phyloP scores from a whole-genome alignment of 768 basidiomycete genomes.

The Psilocybe azurescens region DNA sequence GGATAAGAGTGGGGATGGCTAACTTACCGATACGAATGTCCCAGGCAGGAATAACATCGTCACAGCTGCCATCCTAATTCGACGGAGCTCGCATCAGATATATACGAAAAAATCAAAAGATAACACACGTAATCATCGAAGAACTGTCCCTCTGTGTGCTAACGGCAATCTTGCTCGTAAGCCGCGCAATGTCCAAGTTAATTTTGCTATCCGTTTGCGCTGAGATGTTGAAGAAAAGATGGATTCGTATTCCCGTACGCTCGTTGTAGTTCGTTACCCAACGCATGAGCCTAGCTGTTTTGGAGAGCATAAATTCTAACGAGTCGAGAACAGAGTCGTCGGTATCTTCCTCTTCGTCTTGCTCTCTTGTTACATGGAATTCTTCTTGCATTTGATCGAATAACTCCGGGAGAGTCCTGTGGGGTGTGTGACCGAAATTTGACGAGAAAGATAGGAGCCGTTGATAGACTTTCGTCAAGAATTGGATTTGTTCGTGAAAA shows the following conservation, averaged over 20 bases:
- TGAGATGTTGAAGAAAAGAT: constrained; percentile 26
- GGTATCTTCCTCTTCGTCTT: neutral
- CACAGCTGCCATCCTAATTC: constrained; percentile 29
- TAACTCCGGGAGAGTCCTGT: neutral
- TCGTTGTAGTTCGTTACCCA: constrained; percentile 26
- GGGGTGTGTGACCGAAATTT: neutral
- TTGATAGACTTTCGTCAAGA: constrained; percentile 2
- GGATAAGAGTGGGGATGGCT: neutral
- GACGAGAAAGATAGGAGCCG: neutral
- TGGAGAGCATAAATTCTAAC: constrained; percentile 15
- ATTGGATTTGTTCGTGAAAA: constrained; percentile 13
- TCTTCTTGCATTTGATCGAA: neutral
- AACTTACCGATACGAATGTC: constrained; percentile 28
- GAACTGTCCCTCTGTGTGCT: constrained; percentile 29
- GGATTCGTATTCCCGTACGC: constrained; percentile 25
- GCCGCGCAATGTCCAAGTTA: constrained; percentile 23
- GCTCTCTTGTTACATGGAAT: neutral
- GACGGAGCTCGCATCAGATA: neutral
- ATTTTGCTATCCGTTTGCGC: constrained; percentile 25
- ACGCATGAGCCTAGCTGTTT: constrained; percentile 12
- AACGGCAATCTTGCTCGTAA: constrained; percentile 25
- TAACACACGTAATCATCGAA: constrained; percentile 30
- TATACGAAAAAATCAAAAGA: too few relatives aligned
- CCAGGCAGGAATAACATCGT: constrained; percentile 34
- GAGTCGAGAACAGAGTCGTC: constrained; percentile 14